Evolutionary conservation across 2,329 filamentous ascomycete species (phyloP).

Genomic region (Nemania abortiva): DNA sequence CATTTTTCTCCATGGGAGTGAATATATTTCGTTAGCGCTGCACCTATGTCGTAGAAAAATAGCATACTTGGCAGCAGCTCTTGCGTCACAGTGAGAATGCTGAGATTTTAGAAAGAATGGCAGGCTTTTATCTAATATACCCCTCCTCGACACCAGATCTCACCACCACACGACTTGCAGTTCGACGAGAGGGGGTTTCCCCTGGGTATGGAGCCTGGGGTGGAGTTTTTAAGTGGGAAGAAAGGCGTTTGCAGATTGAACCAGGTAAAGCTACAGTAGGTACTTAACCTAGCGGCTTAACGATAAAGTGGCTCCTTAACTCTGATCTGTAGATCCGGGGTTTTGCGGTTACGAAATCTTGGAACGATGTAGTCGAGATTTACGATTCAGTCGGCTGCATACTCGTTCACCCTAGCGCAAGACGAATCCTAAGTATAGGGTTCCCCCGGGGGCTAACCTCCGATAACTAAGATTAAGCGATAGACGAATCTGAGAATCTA

Average conservation of each 20-base stretch:
- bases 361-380: slow-evolving; percentile 32
- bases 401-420: slow-evolving; percentile 17
- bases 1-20: not conserved
- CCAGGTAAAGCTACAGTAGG: not conserved
- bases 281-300: not conserved
- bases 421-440: slow-evolving; percentile 7
- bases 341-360: slow-evolving; percentile 35
- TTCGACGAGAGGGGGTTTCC: slow-evolving; percentile 16
- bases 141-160: slow-evolving; percentile 17
- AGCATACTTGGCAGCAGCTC: not conserved
- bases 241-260: slow-evolving; percentile 14
- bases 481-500: slow-evolving; percentile 16
- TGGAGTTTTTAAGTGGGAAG: slow-evolving; percentile 11
- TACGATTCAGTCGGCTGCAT: slow-evolving; percentile 25
- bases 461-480: slow-evolving; percentile 18
- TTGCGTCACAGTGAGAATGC: slow-evolving; percentile 16
- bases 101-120: slow-evolving; percentile 12
- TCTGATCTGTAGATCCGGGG: slow-evolving; percentile 33
- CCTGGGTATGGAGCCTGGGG: slow-evolving; percentile 7
- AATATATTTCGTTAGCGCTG: not conserved
- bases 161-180: slow-evolving; percentile 17
- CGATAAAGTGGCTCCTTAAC: slow-evolving; percentile 28
- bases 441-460: slow-evolving; percentile 16
- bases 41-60: not conserved
- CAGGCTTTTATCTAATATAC: slow-evolving; percentile 10